Evolutionary conservation across 140 eudicot genomes (phyloP).

Genomic region (Erigeron philadelphicus): DNA sequence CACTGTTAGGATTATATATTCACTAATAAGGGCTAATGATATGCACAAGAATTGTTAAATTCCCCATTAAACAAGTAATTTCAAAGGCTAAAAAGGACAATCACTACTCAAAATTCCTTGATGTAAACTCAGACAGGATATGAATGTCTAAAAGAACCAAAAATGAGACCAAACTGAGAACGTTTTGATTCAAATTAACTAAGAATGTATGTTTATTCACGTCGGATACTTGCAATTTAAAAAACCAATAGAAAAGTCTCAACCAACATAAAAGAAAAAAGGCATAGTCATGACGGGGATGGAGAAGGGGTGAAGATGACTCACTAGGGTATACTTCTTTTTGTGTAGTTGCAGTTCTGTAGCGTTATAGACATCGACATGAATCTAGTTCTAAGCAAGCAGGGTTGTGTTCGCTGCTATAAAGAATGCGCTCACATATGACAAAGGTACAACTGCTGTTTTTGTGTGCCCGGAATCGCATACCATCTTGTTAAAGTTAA

Average conservation of each 20-base stretch:
- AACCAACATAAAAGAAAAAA: background rate
- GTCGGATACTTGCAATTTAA: background rate
- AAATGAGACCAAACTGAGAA: constrained; percentile 12
- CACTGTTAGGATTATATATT: no score
- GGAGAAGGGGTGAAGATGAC: constrained; percentile 15
- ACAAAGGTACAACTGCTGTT: background rate
- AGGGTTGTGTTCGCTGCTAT: background rate
- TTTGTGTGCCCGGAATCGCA: constrained; percentile 21
- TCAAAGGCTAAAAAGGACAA: background rate
- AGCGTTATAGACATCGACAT: background rate
- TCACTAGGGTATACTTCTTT: background rate
- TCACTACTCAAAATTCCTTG: background rate
- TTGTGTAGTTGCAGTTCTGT: background rate
- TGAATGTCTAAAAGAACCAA: constrained; percentile 13
- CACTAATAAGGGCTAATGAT: no score
- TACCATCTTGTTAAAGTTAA: constrained; percentile 17
- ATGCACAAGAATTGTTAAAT: background rate
- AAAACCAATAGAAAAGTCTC: constrained; percentile 3
- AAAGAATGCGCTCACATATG: no score
- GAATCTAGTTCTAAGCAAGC: constrained; percentile 19
- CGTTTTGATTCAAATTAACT: background rate
- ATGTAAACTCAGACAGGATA: constrained; percentile 2
- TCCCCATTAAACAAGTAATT: constrained; percentile 6
- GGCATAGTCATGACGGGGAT: background rate
- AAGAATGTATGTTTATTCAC: background rate